Evolutionary conservation across 163 green algal species (phyloP).

Genomic region (Prototheca wickerhamii): DNA sequence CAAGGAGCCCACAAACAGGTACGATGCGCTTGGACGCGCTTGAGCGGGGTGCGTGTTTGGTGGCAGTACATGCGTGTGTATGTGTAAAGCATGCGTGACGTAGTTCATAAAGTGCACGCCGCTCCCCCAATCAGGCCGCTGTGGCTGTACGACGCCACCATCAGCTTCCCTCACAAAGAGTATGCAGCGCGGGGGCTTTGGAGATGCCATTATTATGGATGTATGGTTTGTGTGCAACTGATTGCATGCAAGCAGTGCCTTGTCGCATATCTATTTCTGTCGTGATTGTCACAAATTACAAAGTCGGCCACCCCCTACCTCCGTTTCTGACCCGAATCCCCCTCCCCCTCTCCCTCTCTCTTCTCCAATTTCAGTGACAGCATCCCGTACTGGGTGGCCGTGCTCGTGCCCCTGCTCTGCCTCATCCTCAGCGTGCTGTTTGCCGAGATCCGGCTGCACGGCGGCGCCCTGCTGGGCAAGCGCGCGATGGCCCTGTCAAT

Average conservation of each 20-base stretch:
- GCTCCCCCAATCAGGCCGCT: conserved; percentile 9
- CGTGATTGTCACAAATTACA: too few relatives aligned
- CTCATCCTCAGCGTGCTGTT: conserved; percentile 14
- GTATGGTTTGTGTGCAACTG: too few relatives aligned
- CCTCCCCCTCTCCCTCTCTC: too few relatives aligned
- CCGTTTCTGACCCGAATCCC: too few relatives aligned
- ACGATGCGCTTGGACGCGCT: too few relatives aligned
- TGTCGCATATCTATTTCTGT: too few relatives aligned
- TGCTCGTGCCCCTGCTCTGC: conserved; percentile 8
- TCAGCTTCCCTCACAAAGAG: conserved; percentile 8
- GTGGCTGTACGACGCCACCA: conserved; percentile 20
- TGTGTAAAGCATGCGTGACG: too few relatives aligned
- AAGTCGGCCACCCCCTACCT: too few relatives aligned
- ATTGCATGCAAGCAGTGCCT: too few relatives aligned
- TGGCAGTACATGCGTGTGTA: too few relatives aligned
- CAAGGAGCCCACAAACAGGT: not conserved
- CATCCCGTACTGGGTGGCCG: conserved; percentile 25
- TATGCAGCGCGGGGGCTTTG: not conserved
- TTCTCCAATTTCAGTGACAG: conserved; percentile 4
- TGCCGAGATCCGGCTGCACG: conserved; percentile 6
- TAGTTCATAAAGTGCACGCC: not conserved
- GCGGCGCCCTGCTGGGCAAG: not conserved
- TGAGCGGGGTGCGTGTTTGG: too few relatives aligned
- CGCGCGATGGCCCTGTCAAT: conserved; percentile 5
- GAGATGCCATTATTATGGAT: not conserved